Conservation (phyloP, 2,329 filamentous ascomycete species). For the Aspergillus nomiae region DNA sequence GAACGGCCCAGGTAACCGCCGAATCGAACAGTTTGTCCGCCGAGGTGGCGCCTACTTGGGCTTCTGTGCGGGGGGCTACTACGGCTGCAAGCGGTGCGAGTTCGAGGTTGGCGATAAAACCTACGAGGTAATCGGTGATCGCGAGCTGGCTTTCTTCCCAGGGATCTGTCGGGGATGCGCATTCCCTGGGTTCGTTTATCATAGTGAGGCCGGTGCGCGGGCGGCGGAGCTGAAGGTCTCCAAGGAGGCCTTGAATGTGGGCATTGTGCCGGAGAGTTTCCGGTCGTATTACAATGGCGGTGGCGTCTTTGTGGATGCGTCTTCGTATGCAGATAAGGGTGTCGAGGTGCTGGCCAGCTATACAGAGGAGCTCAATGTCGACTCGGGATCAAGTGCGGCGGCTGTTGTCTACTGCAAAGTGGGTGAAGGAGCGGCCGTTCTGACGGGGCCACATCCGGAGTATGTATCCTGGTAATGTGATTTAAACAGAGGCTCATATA, state of each 20-base stretch:
- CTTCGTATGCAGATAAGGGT: conserved; percentile 60
- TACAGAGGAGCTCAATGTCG: conserved; percentile 71
- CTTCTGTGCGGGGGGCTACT: conserved; percentile 94
- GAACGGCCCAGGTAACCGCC: conserved; percentile 83
- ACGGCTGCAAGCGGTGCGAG: conserved; percentile 77
- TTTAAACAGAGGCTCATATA: background rate
- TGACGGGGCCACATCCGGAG: conserved; percentile 94
- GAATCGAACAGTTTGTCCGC: conserved; percentile 82
- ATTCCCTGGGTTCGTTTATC: conserved; percentile 87
- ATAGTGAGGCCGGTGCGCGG: conserved; percentile 79
- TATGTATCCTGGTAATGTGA: conserved; percentile 46
- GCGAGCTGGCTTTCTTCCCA: conserved; percentile 87
- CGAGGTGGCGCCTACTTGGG: conserved; percentile 84
- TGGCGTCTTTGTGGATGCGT: conserved; percentile 84
- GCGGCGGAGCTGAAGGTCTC: conserved; percentile 69
- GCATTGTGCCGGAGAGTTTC: conserved; percentile 63
- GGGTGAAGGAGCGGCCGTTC: conserved; percentile 74
- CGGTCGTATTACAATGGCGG: conserved; percentile 91
- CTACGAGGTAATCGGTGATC: conserved; percentile 80
- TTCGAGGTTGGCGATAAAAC: conserved; percentile 83
- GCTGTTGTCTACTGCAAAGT: conserved; percentile 83
- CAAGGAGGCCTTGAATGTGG: conserved; percentile 58
- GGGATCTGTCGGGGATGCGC: conserved; percentile 83
- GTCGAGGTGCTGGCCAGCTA: conserved; percentile 85
- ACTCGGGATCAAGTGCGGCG: conserved; percentile 71